A percentile compares a stretch with the other conserved stretches of the same genome.
Conservation (phyloP, 345 rosid species). For the Rhodamnia argentea region DNA sequence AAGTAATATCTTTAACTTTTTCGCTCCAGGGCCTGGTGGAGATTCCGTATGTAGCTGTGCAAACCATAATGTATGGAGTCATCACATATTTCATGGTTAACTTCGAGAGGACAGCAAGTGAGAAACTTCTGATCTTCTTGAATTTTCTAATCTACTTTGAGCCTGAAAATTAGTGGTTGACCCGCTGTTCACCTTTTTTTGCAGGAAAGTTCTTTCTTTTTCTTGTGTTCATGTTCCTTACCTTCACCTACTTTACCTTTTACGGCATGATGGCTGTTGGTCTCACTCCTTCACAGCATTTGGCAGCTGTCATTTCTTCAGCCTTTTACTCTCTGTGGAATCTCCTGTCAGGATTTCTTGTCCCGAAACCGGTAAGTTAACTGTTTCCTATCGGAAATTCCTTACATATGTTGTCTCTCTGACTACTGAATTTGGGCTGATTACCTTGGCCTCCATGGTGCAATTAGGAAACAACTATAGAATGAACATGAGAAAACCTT, state of each 20-base stretch:
- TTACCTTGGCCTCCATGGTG: not conserved
- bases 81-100: slow-evolving; percentile 79
- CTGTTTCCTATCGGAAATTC: not conserved
- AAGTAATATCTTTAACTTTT: not conserved
- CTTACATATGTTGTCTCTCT: not conserved
- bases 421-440: not conserved
- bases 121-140: slow-evolving; percentile 12
- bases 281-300: slow-evolving; percentile 64
- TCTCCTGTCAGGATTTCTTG: slow-evolving; percentile 79
- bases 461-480: not conserved
- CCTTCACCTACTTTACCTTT: slow-evolving; percentile 85
- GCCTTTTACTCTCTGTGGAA: slow-evolving; percentile 92
- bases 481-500: not conserved
- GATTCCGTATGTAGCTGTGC: slow-evolving; percentile 65
- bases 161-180: not conserved
- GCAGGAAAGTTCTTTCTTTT: slow-evolving; percentile 74
- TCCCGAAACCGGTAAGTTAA: slow-evolving; percentile 62
- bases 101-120: slow-evolving; percentile 66
- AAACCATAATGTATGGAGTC: slow-evolving; percentile 60
- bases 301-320: slow-evolving; percentile 80
- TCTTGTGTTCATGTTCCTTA: slow-evolving; percentile 75
- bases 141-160: not conserved
- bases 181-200: not conserved
- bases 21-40: slow-evolving; percentile 67
- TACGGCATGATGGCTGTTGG: slow-evolving; percentile 96